phyloP scores from a whole-genome alignment of 2,329 filamentous ascomycete species.

The Escovopsis sp. region DNA sequence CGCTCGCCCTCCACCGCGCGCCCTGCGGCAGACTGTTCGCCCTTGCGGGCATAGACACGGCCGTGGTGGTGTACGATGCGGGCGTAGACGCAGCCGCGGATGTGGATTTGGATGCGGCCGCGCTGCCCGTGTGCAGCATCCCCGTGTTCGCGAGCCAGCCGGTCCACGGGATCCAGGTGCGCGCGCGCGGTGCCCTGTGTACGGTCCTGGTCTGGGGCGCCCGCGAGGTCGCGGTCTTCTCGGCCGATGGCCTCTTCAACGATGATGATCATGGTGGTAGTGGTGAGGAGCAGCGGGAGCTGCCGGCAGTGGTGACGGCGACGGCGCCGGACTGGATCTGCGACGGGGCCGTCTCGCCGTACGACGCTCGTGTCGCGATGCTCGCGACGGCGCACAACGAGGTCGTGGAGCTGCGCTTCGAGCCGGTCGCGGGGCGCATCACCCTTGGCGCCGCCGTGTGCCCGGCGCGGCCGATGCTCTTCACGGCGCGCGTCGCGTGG shows the following conservation, averaged over 20 bases:
- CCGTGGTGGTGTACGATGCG: constrained; percentile 38
- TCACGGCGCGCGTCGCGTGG: constrained; percentile 64
- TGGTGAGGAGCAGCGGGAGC: constrained; percentile 1
- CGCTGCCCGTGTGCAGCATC: constrained; percentile 23
- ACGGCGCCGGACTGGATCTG: constrained; percentile 63
- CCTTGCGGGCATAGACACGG: constrained; percentile 45
- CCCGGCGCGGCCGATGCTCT: constrained; percentile 71
- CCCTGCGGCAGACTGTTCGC: constrained; percentile 24
- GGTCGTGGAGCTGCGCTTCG: constrained; percentile 37
- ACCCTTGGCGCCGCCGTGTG: constrained; percentile 38
- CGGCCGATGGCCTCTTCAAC: constrained; percentile 10
- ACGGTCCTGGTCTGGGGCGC: constrained; percentile 55
- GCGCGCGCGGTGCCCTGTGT: constrained; percentile 7
- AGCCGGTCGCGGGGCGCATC: constrained; percentile 16
- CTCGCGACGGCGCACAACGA: constrained; percentile 83
- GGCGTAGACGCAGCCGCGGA: constrained; percentile 8
- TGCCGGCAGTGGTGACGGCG: constrained; percentile 21
- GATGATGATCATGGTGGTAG: not conserved
- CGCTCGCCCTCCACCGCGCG: constrained; percentile 35
- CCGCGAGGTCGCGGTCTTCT: constrained; percentile 33
- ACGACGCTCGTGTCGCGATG: constrained; percentile 30
- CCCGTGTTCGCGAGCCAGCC: constrained; percentile 51
- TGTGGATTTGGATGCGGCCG: too few species aligned
- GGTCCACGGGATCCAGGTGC: constrained; percentile 56
- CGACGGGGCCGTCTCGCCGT: constrained; percentile 42